A percentile compares a stretch with the other conserved stretches of the same genome.
phyloP scores from a whole-genome alignment of 768 basidiomycete species.

The Auricularia heimuer region DNA sequence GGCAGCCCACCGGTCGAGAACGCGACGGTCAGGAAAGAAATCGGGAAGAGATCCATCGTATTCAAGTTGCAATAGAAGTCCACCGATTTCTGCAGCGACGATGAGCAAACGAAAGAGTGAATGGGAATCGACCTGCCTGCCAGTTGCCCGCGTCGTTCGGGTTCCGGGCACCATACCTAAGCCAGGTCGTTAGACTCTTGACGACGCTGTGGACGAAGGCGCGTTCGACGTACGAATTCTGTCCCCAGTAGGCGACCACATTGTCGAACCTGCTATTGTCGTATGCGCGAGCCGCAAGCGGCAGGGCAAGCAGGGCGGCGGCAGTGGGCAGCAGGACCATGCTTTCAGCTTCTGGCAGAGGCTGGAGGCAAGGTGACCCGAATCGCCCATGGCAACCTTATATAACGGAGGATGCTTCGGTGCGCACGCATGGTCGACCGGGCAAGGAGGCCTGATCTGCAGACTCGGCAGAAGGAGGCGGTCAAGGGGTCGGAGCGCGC shows the following conservation, averaged over 20 bases:
- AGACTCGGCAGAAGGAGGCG: neutral
- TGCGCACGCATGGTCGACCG: neutral
- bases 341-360: conserved; percentile 3
- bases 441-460: neutral
- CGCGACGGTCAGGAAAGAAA: neutral
- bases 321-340: neutral
- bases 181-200: neutral
- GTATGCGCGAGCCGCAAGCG: conserved; percentile 27
- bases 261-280: conserved; percentile 55
- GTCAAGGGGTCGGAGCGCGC: neutral
- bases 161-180: neutral
- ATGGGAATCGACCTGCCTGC: neutral
- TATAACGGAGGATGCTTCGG: neutral
- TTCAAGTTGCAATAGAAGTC: neutral
- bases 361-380: neutral
- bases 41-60: neutral
- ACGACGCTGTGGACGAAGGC: neutral
- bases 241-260: neutral
- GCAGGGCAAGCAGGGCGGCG: neutral
- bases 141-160: neutral
- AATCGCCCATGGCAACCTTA: neutral
- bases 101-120: no score
- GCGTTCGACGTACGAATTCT: conserved; percentile 27
- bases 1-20: neutral
- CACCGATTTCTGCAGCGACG: neutral